phyloP scores from a whole-genome alignment of 176 grass and related monocot genomes.

The Areca catechu region DNA sequence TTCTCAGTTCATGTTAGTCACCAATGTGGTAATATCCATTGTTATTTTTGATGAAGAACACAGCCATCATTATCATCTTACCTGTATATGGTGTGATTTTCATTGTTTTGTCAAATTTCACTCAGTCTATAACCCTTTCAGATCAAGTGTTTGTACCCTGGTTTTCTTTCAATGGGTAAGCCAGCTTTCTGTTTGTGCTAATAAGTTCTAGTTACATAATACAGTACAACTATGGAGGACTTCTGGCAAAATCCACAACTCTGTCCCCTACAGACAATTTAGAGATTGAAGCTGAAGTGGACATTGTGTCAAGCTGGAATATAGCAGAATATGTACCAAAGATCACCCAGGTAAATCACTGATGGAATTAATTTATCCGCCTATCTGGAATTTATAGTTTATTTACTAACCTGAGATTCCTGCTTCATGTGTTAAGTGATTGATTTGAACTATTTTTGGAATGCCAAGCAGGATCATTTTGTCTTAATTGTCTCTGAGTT shows the following conservation, averaged over 20 bases:
- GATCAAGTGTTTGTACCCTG: no score
- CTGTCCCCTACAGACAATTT: slow-evolving; percentile 20
- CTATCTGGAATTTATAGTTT: not conserved
- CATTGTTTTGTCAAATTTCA: no score
- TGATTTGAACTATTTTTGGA: slow-evolving; percentile 2
- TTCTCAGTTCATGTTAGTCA: no score
- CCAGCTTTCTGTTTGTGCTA: no score
- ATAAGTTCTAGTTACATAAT: slow-evolving; percentile 20
- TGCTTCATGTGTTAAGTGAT: not conserved
- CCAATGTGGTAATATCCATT: no score
- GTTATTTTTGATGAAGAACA: no score
- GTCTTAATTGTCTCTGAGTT: slow-evolving; percentile 82
- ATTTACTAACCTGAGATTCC: slow-evolving; percentile 1
- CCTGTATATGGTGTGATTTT: no score
- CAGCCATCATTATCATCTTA: no score
- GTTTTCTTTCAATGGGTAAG: no score
- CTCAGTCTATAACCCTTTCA: no score
- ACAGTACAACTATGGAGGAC: slow-evolving; percentile 92
- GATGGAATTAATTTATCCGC: no score
- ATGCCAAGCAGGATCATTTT: slow-evolving; percentile 77
- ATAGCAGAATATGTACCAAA: slow-evolving; percentile 85
- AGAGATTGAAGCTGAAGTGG: slow-evolving; percentile 46
- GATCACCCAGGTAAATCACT: slow-evolving; percentile 60
- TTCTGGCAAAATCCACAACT: slow-evolving; percentile 56
- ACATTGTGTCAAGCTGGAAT: slow-evolving; percentile 91